Percentiles rank a stretch among this genome's conserved stretches.
These are phyloP conservation scores for Acidomyces sp. DNA, from an alignment of 495 filamentous ascomycete species.

Conservation along the genomic window DNA sequence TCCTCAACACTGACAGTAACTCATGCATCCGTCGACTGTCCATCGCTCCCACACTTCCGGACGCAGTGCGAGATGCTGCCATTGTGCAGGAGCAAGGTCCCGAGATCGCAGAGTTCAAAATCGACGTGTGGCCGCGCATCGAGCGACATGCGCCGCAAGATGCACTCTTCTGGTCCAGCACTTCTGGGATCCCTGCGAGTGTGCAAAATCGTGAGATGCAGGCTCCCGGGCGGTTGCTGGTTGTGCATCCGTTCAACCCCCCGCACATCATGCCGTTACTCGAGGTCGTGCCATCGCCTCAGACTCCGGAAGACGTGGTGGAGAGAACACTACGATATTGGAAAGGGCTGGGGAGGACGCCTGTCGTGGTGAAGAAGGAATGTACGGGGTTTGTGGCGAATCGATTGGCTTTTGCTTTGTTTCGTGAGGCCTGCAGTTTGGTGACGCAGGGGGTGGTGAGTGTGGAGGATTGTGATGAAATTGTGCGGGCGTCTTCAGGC, in stretches of 20 bases:
- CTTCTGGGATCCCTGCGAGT: conserved; percentile 43
- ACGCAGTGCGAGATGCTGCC: conserved; percentile 34
- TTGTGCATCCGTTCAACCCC: conserved; percentile 52
- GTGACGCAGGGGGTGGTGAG: conserved; percentile 22
- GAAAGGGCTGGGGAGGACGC: conserved; percentile 32
- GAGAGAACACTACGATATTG: conserved; percentile 39
- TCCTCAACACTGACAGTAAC: conserved; percentile 17
- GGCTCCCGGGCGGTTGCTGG: conserved; percentile 36
- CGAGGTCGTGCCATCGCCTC: conserved; percentile 42
- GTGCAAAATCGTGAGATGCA: conserved; percentile 31
- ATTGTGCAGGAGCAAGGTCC: conserved; percentile 49
- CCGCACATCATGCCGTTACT: conserved; percentile 51
- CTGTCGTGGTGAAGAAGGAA: conserved; percentile 43
- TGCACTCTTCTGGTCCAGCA: conserved; percentile 44
- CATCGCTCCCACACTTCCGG: conserved; percentile 29
- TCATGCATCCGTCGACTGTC: conserved; percentile 19
- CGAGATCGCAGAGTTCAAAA: conserved; percentile 39
- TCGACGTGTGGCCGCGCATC: conserved; percentile 38
- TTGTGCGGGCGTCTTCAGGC: conserved; percentile 39
- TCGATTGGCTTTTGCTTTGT: conserved; percentile 29
- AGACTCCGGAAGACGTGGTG: conserved; percentile 30
- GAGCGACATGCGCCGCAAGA: conserved; percentile 27
- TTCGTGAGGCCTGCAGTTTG: conserved; percentile 26
- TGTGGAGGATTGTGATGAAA: conserved; percentile 26
- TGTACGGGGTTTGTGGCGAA: conserved; percentile 29